These are phyloP conservation scores for Porodaedalea pini DNA, from an alignment of 1,284 basidiomycete genomes.

Conservation along the genomic window DNA sequence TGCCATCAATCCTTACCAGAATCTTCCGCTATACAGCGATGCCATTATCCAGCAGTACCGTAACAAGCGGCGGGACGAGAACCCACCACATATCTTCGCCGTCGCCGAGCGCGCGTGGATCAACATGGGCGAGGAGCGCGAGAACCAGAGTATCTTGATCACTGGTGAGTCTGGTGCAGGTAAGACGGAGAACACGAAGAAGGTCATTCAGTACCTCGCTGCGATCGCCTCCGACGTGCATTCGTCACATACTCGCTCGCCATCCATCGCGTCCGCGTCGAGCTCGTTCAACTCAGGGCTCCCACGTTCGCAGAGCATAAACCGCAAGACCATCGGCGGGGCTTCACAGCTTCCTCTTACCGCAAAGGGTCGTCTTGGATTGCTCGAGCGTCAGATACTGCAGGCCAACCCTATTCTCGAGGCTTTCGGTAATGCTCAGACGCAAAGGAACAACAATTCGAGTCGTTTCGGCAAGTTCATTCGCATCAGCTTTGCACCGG, in stretches of 20 bases:
- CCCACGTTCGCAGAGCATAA: slow-evolving; percentile 25
- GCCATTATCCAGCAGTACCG: slow-evolving; percentile 93
- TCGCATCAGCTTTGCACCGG: slow-evolving; percentile 89
- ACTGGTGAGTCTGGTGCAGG: slow-evolving; percentile 99
- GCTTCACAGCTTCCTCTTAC: slow-evolving; percentile 42
- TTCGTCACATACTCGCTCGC: slow-evolving; percentile 59
- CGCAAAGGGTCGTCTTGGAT: slow-evolving; percentile 71
- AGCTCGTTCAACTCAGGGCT: slow-evolving; percentile 29
- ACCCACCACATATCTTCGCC: slow-evolving; percentile 96
- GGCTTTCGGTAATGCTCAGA: slow-evolving; percentile 98
- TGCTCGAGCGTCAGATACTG: slow-evolving; percentile 94
- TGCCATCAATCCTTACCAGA: slow-evolving; percentile 96
- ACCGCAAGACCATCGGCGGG: slow-evolving; percentile 16
- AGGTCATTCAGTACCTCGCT: slow-evolving; percentile 98
- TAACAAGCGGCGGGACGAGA: slow-evolving; percentile 88
- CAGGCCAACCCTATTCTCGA: slow-evolving; percentile 98
- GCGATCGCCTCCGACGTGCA: slow-evolving; percentile 89
- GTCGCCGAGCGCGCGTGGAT: slow-evolving; percentile 98
- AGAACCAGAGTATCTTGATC: slow-evolving; percentile 97
- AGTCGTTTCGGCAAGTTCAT: slow-evolving; percentile 99
- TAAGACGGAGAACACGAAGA: slow-evolving; percentile 99
- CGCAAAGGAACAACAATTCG: slow-evolving; percentile 98
- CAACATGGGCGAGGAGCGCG: slow-evolving; percentile 95
- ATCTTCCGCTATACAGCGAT: slow-evolving; percentile 90
- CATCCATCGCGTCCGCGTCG: slow-evolving; percentile 46